Evolutionary conservation across 75 land plant genomes (phyloP).

Genomic region (Pinus albicaulis): DNA sequence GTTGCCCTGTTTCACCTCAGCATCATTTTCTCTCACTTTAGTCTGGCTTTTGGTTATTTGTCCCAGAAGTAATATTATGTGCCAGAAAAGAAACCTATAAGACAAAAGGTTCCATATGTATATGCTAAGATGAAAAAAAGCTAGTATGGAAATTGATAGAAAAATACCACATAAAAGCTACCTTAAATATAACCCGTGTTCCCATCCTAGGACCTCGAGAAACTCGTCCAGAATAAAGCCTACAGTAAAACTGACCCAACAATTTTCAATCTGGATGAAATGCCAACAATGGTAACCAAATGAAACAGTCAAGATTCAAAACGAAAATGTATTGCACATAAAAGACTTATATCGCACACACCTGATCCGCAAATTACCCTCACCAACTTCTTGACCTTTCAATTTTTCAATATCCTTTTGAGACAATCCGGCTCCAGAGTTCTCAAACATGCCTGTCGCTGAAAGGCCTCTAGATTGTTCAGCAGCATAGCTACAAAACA

Average conservation of each 20-base stretch:
- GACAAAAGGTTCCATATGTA: no score
- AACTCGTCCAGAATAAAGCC: constrained; percentile 88
- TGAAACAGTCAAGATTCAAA: constrained; percentile 2
- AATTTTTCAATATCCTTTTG: constrained; percentile 48
- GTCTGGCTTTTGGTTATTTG: no score
- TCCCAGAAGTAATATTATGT: no score
- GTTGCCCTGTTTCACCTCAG: no score
- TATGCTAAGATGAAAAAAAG: no score
- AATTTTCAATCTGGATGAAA: constrained; percentile 8
- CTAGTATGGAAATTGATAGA: no score
- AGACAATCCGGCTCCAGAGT: constrained; percentile 29
- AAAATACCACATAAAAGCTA: no score
- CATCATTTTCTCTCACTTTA: no score
- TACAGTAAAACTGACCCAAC: constrained; percentile 52
- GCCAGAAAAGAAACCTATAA: no score
- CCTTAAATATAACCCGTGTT: constrained; percentile 78
- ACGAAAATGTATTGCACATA: background rate
- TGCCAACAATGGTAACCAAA: background rate
- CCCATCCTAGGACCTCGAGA: constrained; percentile 69
- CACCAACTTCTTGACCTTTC: constrained; percentile 73
- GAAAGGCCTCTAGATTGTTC: constrained; percentile 48
- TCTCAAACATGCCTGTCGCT: constrained; percentile 14
- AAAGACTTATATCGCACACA: constrained; percentile 12
- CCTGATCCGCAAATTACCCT: constrained; percentile 89
- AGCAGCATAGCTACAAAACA: constrained; percentile 57